Conservation (phyloP, 2,329 filamentous ascomycete genomes). For the Penicillium occitanis region DNA sequence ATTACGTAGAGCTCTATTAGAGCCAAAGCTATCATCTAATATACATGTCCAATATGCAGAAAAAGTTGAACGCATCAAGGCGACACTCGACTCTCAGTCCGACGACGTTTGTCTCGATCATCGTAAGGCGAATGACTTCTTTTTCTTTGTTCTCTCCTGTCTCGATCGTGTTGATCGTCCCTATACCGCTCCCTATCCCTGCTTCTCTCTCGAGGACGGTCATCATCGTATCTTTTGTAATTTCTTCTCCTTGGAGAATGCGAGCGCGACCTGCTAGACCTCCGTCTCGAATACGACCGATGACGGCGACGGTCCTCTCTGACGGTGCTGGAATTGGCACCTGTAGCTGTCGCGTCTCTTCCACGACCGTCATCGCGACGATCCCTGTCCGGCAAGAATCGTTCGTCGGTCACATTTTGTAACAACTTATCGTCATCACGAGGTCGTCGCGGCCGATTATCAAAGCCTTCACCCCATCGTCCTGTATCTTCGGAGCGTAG, state of each 20-base stretch:
- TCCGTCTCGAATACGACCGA: slow-evolving; percentile 34
- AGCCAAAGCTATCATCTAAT: not conserved
- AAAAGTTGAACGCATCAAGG: not conserved
- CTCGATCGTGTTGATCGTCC: slow-evolving; percentile 46
- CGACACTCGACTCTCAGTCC: slow-evolving; percentile 29
- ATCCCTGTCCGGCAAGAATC: slow-evolving; percentile 45
- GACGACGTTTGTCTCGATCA: slow-evolving; percentile 44
- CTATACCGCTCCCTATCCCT: slow-evolving; percentile 41
- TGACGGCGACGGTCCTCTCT: slow-evolving; percentile 32
- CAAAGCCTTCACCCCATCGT: slow-evolving; percentile 61
- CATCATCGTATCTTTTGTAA: slow-evolving; percentile 48
- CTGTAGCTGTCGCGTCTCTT: slow-evolving; percentile 38
- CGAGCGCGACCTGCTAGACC: slow-evolving; percentile 48
- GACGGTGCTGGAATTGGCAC: slow-evolving; percentile 48
- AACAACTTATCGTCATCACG: slow-evolving; percentile 32
- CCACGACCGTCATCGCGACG: slow-evolving; percentile 34
- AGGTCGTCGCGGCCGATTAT: slow-evolving; percentile 29
- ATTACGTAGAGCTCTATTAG: not conserved
- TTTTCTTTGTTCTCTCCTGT: slow-evolving; percentile 35
- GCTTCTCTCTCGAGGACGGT: slow-evolving; percentile 36
- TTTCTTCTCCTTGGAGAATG: slow-evolving; percentile 50
- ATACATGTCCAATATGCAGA: not conserved
- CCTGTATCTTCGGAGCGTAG: slow-evolving; percentile 89
- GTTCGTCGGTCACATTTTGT: slow-evolving; percentile 45
- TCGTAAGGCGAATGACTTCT: slow-evolving; percentile 45